phyloP scores from a whole-genome alignment of 257 asterid genomes.

The Penstemon eatonii region DNA sequence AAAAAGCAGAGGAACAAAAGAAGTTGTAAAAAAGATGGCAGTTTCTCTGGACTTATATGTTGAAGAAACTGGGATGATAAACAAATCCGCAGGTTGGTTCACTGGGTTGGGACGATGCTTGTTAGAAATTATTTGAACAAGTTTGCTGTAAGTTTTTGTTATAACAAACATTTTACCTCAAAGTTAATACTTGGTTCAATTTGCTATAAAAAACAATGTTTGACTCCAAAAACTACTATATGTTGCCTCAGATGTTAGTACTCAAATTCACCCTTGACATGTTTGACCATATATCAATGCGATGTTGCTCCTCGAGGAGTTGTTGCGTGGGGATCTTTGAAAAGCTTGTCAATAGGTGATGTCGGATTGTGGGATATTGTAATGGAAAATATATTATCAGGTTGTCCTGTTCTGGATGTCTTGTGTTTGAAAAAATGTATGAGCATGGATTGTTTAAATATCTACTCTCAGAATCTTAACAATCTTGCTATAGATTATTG shows the following conservation, averaged over 20 bases:
- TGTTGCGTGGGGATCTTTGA: neutral
- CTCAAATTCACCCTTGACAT: neutral
- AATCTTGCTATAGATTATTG: neutral
- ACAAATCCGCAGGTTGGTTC: no score
- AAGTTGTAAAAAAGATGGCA: neutral
- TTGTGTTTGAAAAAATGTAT: neutral
- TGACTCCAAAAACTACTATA: neutral
- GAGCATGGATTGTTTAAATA: neutral
- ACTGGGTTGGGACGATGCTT: no score
- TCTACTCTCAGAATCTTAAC: neutral
- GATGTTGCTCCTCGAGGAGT: neutral
- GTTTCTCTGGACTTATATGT: no score
- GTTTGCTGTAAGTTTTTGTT: neutral
- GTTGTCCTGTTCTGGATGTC: slow-evolving; percentile 19
- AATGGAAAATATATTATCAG: neutral
- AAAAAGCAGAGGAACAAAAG: neutral
- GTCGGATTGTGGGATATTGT: neutral
- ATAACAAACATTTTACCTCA: neutral
- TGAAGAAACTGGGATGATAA: no score
- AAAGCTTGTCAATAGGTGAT: neutral
- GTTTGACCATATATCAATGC: neutral
- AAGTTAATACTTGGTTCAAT: neutral
- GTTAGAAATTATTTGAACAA: neutral
- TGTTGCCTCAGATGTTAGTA: neutral
- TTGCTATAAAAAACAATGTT: neutral